Conservation (phyloP, 2,329 filamentous ascomycete species). For the Fusarium papillatum region DNA sequence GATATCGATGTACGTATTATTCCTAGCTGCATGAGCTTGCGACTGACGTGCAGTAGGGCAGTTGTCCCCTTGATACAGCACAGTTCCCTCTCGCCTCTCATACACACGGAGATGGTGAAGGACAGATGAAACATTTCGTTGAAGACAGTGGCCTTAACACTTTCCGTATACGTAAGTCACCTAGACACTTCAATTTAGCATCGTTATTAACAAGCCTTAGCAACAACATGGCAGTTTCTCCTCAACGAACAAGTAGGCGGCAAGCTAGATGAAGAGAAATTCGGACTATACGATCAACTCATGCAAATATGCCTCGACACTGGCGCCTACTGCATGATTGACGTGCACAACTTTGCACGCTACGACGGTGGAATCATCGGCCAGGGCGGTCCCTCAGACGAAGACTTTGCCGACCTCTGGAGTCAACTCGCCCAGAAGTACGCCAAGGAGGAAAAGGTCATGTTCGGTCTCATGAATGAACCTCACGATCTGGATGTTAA, state of each 20-base stretch:
- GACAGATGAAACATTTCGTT: conserved; percentile 70
- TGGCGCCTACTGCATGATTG: conserved; percentile 71
- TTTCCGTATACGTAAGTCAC: conserved; percentile 62
- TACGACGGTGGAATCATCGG: conserved; percentile 75
- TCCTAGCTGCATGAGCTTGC: neutral
- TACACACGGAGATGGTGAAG: conserved; percentile 55
- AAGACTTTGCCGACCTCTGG: conserved; percentile 72
- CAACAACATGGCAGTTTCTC: conserved; percentile 70
- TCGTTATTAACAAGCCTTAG: conserved; percentile 33
- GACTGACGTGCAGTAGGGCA: conserved; percentile 47
- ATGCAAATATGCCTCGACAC: conserved; percentile 69
- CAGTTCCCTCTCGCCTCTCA: conserved; percentile 51
- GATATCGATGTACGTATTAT: conserved; percentile 55
- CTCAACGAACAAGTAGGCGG: conserved; percentile 64
- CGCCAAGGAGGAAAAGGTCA: conserved; percentile 62
- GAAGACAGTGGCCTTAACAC: conserved; percentile 65
- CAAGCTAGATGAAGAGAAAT: conserved; percentile 61
- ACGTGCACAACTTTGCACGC: conserved; percentile 71
- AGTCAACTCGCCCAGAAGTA: conserved; percentile 70
- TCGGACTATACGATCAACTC: conserved; percentile 66
- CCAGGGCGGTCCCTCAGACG: conserved; percentile 73
- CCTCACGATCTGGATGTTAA: conserved; percentile 71
- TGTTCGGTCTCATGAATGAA: conserved; percentile 79
- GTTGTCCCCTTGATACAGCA: conserved; percentile 51
- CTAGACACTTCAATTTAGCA: neutral